Conservation (phyloP, 148 eudicot genomes). For the Diospyros lotus region DNA sequence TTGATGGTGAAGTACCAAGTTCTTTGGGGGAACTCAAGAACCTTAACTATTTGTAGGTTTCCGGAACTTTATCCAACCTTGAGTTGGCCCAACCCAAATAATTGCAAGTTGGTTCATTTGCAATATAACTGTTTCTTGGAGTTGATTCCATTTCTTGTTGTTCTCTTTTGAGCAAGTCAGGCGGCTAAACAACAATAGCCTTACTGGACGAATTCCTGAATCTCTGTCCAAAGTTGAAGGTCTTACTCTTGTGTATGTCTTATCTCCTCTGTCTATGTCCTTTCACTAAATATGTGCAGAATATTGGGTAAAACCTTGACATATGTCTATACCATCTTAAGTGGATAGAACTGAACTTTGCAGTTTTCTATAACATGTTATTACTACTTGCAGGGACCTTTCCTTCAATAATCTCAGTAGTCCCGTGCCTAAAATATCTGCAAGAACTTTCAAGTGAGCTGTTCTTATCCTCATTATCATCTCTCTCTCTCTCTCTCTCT, state of each 20-base stretch:
- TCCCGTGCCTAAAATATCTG: conserved; percentile 62
- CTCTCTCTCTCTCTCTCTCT: background rate
- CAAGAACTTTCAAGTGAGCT: conserved; percentile 74
- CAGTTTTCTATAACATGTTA: background rate
- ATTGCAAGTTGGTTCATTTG: background rate
- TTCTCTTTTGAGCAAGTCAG: conserved; percentile 44
- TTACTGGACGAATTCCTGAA: conserved; percentile 58
- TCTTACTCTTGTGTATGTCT: conserved; percentile 79
- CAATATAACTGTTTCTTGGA: background rate
- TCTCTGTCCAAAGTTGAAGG: conserved; percentile 58
- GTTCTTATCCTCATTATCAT: background rate
- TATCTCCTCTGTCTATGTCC: background rate
- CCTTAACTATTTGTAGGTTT: conserved; percentile 77
- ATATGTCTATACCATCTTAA: background rate
- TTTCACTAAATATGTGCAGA: background rate
- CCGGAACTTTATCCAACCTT: background rate
- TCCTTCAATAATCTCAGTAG: conserved; percentile 91
- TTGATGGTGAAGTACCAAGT: conserved; percentile 64
- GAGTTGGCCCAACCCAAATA: background rate
- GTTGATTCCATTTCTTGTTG: conserved; percentile 4
- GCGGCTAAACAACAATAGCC: conserved; percentile 88
- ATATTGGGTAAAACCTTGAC: background rate
- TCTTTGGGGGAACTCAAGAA: conserved; percentile 59
- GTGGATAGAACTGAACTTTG: background rate
- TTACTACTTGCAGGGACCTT: conserved; percentile 51